phyloP scores from a whole-genome alignment of 2,329 filamentous ascomycete species.

The Camillea tinctor region DNA sequence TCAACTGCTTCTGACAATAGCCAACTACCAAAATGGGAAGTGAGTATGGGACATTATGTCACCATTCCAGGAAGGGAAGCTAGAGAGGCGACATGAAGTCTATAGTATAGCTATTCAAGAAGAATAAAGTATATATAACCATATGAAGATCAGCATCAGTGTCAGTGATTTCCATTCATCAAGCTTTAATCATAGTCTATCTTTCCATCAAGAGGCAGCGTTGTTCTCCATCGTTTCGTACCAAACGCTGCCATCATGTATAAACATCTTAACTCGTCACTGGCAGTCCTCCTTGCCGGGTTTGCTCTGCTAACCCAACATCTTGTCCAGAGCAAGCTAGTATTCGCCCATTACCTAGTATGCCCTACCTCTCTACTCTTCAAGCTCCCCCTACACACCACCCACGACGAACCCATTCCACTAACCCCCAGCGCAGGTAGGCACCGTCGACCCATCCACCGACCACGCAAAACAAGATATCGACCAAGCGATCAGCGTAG shows the following conservation, averaged over 20 bases:
- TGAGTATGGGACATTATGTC: not conserved
- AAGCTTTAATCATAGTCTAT: not conserved
- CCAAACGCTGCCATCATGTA: not conserved
- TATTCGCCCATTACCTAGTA: slow-evolving; percentile 31
- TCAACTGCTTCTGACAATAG: not conserved
- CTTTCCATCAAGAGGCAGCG: not conserved
- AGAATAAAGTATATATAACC: not conserved
- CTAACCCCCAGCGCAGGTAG: slow-evolving; percentile 11
- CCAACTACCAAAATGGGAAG: not conserved
- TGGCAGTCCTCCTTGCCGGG: slow-evolving; percentile 19
- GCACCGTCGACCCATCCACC: slow-evolving; percentile 19
- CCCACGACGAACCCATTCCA: slow-evolving; percentile 8
- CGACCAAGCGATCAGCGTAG: slow-evolving; percentile 29
- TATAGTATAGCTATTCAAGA: not conserved
- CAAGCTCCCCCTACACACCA: not conserved
- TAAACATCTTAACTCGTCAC: slow-evolving; percentile 11
- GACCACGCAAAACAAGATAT: slow-evolving; percentile 30
- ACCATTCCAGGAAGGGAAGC: not conserved
- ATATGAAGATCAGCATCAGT: not conserved
- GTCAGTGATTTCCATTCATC: not conserved
- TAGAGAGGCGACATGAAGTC: not conserved
- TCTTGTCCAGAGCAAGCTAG: slow-evolving; percentile 24
- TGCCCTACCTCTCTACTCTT: not conserved
- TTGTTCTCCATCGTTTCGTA: not conserved
- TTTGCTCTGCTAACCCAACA: slow-evolving; percentile 17